Evolutionary conservation across 2,329 filamentous ascomycete genomes (phyloP), one percentile per base, ranked within the genome.

Genomic region (Trichoderma guizhouense): DNA sequence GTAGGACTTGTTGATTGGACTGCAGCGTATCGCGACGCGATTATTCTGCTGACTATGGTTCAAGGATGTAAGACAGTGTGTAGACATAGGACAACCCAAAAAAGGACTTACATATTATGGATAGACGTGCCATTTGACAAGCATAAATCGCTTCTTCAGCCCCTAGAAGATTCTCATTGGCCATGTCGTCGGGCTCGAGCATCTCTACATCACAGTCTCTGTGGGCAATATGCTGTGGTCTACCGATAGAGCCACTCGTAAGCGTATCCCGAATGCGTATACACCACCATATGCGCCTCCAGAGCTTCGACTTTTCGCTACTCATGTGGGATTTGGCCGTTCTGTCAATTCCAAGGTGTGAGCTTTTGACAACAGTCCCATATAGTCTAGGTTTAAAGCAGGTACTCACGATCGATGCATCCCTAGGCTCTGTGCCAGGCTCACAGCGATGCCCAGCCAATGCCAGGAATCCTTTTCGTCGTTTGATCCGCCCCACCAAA

Each of bases 401-500:
- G 30, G 30, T 61, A 65, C 62, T 65, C 18, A 65, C 62, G 62
- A 65, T 65, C 62, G 24, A 24, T 65, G 62, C 62, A 65, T 65
- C 62, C 62, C 62, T 28, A 65, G 43, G 15, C 62, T 65, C 28
- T 65, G 62, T 21, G 62, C 62, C 3, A 65, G 7, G 24, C 62
- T 51, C 26, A 65, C 62, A 21, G 62, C 62, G 11, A 65, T 51
- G 43, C 62, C 62, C 7, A 65, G 5, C 62, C 62, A 65, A 51
- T 65, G 62, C 62, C 62, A 65, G 12, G 62, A 65, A 26, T 65
- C 62, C 11, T 65, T 65, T n/a, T 65, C 62, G 12, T 65, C 62
- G 7, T 65, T 65, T 14, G 62, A 65, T 18, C 62, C 62, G 11
- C 62, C 43, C 62, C 62, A 65, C 62, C 62, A 65, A 14, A 65